Evolutionary conservation across 768 basidiomycete genomes (phyloP).

Genomic region (Psilocybe cyanescens): DNA sequence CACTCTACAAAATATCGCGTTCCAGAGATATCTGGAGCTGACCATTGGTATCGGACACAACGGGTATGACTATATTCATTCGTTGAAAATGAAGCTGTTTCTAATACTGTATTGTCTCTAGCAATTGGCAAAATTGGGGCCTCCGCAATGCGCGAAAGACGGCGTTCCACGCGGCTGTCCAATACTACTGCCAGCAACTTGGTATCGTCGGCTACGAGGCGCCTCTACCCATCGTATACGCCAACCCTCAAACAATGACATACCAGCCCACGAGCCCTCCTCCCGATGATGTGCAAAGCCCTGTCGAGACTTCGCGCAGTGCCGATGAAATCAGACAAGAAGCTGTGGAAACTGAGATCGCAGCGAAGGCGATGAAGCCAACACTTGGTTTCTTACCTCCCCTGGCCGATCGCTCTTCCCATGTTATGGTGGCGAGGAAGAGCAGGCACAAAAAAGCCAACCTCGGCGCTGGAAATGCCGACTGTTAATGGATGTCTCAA

Average conservation of each 20-base stretch:
- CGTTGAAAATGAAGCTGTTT: neutral
- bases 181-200: constrained; percentile 72
- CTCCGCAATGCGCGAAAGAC: constrained; percentile 64
- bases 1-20: constrained; percentile 63
- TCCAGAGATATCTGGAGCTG: constrained; percentile 67
- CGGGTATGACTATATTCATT: constrained; percentile 34
- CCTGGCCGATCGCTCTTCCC: constrained; percentile 33
- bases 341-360: constrained; percentile 29
- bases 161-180: constrained; percentile 79
- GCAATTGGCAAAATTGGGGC: constrained; percentile 57
- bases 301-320: constrained; percentile 6
- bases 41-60: constrained; percentile 69
- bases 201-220: constrained; percentile 66
- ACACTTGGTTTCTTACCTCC: constrained; percentile 54
- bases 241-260: constrained; percentile 32
- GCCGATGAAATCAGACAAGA: constrained; percentile 18
- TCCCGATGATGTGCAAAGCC: constrained; percentile 15
- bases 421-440: constrained; percentile 41
- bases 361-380: constrained; percentile 36
- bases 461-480: constrained; percentile 38
- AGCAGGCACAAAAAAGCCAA: constrained; percentile 45
- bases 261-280: constrained; percentile 21
- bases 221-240: constrained; percentile 61
- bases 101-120: constrained; percentile 9
- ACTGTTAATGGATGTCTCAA: neutral